Evolutionary conservation across 176 grass and related monocot genomes (phyloP).

Genomic region (Oryza glaberrima): DNA sequence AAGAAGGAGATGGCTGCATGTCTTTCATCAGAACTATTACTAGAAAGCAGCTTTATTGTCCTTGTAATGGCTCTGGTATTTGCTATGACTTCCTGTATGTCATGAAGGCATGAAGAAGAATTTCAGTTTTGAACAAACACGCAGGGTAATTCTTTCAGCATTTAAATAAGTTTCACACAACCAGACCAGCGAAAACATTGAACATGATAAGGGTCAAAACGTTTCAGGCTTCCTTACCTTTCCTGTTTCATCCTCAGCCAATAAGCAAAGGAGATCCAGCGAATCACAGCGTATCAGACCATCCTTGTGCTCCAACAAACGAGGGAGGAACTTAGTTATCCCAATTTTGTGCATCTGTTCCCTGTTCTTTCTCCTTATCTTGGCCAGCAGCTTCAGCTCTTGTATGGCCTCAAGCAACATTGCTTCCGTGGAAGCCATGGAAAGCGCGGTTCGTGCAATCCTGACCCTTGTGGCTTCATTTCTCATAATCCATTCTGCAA

Average conservation of each 20-base stretch:
- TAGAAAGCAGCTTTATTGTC: slow-evolving; percentile 72
- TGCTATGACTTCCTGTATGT: slow-evolving; percentile 69
- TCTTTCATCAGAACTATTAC: slow-evolving; percentile 62
- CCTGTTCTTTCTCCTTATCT: slow-evolving; percentile 61
- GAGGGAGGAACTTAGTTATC: slow-evolving; percentile 76
- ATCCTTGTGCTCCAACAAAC: slow-evolving; percentile 66
- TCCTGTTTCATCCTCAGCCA: slow-evolving; percentile 81
- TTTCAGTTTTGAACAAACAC: slow-evolving; percentile 5
- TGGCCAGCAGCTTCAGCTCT: slow-evolving; percentile 62
- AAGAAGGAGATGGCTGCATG: slow-evolving; percentile 78
- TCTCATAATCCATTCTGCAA: slow-evolving; percentile 78
- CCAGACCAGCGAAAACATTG: neutral
- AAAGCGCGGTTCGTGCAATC: slow-evolving; percentile 60
- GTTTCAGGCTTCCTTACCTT: slow-evolving; percentile 55
- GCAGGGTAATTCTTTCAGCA: neutral
- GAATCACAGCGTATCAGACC: slow-evolving; percentile 54
- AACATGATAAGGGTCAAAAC: slow-evolving; percentile 17
- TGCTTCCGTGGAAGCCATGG: slow-evolving; percentile 52
- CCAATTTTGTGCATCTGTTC: slow-evolving; percentile 80
- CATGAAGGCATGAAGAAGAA: slow-evolving; percentile 13
- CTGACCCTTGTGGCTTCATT: slow-evolving; percentile 69
- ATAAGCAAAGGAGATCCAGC: slow-evolving; percentile 59
- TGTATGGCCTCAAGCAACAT: slow-evolving; percentile 79
- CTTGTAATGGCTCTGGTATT: slow-evolving; percentile 74
- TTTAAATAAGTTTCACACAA: neutral